phyloP scores from a whole-genome alignment of 352 stramenopile genomes.

The Phytophthora idaei region DNA sequence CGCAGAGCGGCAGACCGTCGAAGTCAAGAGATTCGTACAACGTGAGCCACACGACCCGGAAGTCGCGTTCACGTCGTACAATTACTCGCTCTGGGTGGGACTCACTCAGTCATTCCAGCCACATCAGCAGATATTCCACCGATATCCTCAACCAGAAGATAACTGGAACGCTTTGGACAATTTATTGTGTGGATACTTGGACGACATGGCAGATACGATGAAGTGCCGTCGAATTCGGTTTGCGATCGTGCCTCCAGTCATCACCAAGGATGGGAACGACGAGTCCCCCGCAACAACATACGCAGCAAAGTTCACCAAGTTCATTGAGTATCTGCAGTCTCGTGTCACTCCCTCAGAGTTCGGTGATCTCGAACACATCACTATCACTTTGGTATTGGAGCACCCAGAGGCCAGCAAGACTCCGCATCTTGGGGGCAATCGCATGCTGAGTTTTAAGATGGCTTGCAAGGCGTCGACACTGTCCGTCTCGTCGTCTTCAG shows the following conservation, averaged over 20 bases:
- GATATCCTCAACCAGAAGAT: conserved; percentile 70
- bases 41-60: conserved; percentile 40
- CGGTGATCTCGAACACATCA: conserved; percentile 54
- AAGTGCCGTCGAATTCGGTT: conserved; percentile 81
- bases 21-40: conserved; percentile 80
- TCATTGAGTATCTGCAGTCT: conserved; percentile 71
- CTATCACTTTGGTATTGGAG: conserved; percentile 48
- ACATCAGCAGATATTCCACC: conserved; percentile 73
- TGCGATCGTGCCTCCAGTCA: conserved; percentile 54
- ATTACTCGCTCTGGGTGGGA: conserved; percentile 75
- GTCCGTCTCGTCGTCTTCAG: conserved; percentile 21
- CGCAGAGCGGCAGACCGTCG: conserved; percentile 68
- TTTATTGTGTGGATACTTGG: conserved; percentile 75
- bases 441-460: conserved; percentile 60
- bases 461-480: conserved; percentile 34
- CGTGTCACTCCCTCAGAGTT: conserved; percentile 57
- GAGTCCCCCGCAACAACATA: conserved; percentile 35
- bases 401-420: conserved; percentile 9
- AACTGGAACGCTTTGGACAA: conserved; percentile 85
- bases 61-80: conserved; percentile 58
- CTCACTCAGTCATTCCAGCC: conserved; percentile 72
- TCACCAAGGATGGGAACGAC: conserved; percentile 7
- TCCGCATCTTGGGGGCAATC: conserved; percentile 21
- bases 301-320: conserved; percentile 58
- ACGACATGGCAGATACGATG: conserved; percentile 73